Evolutionary conservation across 163 green algal genomes (phyloP), one percentile per base, ranked within the genome.

Genomic region (Chlamydomonas reinhardtii): DNA sequence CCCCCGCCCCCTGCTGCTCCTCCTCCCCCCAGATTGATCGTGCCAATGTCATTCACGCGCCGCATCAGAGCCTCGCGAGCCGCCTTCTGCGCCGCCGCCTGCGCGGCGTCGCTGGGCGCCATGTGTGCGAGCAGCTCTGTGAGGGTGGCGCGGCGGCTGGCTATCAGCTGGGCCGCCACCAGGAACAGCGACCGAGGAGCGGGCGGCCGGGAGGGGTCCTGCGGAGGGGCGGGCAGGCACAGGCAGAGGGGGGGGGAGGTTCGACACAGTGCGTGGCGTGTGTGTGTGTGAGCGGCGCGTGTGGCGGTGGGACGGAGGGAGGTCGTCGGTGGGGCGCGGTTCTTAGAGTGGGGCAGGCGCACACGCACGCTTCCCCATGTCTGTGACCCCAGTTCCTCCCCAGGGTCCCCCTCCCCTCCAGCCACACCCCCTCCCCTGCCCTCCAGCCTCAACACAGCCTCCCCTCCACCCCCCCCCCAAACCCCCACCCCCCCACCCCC

Each of bases 91-190:
- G 20, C 56, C 35, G 35, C 29, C 70, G 70, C 56, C 70, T 81
- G 70, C 71, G 84, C 79, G 3, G 94, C 94, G 32, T 96, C 93
- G 1, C 73, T 52, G 5, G 95, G 94, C 9, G 76, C 59, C 69
- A 97, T 83, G 89, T 97, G 91, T 2, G 62, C 35, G 74, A 94
- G 68, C 66, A 97, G 82, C 9, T 83, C 90, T 62, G 94, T 82
- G 82, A 97, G 88, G 5, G n/a, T 71, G 31, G 93, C 83, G 31
- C 90, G 74, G 11, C 83, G 90, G 5, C 70, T 89, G 34, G 88
- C 48, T 0, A 92, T 24, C 14, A 94, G 86, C 35, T 69, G 39
- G 6, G 88, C 83, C 1, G 87, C 83, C 56, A 93, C 68, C 35
- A 86, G 78, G n/a, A 84, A 77, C 61, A 92, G 86, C 25, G 77